Base-by-base conservation (phyloP, 2,329 filamentous ascomycete genomes). In the Akanthomyces lecanii region DNA sequence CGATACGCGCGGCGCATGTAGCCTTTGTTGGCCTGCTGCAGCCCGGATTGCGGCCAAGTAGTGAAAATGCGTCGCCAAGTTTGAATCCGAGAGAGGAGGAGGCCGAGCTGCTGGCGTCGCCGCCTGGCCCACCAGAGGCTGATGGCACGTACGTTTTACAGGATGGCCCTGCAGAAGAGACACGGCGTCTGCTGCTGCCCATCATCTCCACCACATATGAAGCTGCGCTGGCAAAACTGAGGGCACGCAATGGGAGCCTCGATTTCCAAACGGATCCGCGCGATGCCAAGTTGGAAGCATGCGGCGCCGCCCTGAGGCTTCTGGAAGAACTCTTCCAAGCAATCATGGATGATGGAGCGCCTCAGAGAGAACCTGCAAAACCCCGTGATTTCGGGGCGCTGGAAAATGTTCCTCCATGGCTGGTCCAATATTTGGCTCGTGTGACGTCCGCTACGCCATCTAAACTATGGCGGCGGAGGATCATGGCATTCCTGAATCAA, bases 401-500 rank as follows among this genome's bases (percentile, higher is more conserved):
- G 14, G 65, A 66, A 11, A 63, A 67, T 11, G 69, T 76, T 33
- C 71, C 73, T 1, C 69, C 71, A 5, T 78, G 76, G 76, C 67
- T 78, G 14, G 68, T 70, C 21, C 65, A 58, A 4, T 78, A 77
- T 65, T 69, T 73, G 36, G 72, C 72, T 61, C 74, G 71, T 3
- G 68, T 75, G 2, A 72, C 77, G 0, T 72, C 66, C 0, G 67
- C 67, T 0, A 60, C 68, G 1, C 65, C 66, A 1, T 74, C 73
- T 0, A 71, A 67, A 3, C 69, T 75, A 0, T 69, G 75, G 1
- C 70, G 77, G 7, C 68, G 78, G 2, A 73, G 69, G 0, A 72
- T 79, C 48, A 77, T 75, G 67, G 71, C 76, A 2, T 78, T 78
- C n/a, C 44, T 79, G 4, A 78, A 79, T 65, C 73, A 73, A 25